Evolutionary conservation across 2,329 filamentous ascomycete genomes (phyloP).

Genomic region (Albophoma yamanashiensis): DNA sequence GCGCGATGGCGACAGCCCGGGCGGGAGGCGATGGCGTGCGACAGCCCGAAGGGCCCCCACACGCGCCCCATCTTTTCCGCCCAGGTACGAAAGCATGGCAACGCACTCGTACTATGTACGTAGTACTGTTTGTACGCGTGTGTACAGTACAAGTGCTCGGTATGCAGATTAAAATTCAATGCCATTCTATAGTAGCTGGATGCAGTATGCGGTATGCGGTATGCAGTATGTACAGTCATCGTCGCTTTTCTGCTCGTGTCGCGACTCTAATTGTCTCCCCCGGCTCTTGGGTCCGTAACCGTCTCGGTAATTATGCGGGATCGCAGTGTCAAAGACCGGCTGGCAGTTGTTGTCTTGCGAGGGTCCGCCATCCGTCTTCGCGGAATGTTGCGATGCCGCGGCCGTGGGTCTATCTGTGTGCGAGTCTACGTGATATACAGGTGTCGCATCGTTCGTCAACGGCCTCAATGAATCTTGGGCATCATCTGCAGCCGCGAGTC

Average conservation of each 20-base stretch:
- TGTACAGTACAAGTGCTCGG: no score
- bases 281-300: background rate
- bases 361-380: background rate
- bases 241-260: background rate
- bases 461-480: constrained; percentile 6
- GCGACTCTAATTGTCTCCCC: background rate
- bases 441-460: background rate
- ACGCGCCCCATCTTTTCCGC: background rate
- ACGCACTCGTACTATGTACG: no score
- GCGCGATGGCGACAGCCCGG: constrained; percentile 13
- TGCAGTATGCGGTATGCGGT: background rate
- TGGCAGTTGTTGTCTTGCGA: background rate
- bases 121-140: no score
- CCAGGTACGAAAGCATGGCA: background rate
- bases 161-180: no score
- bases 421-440: background rate
- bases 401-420: background rate
- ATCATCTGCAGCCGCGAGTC: constrained; percentile 6
- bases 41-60: constrained; percentile 8
- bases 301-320: background rate
- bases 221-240: background rate
- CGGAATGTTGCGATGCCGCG: background rate
- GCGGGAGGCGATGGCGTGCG: constrained; percentile 4
- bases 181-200: background rate
- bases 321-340: background rate